A percentile compares a stretch with the other conserved stretches of the same genome.
phyloP scores from a whole-genome alignment of 2,329 filamentous ascomycete genomes.

The Cercospora beticola region DNA sequence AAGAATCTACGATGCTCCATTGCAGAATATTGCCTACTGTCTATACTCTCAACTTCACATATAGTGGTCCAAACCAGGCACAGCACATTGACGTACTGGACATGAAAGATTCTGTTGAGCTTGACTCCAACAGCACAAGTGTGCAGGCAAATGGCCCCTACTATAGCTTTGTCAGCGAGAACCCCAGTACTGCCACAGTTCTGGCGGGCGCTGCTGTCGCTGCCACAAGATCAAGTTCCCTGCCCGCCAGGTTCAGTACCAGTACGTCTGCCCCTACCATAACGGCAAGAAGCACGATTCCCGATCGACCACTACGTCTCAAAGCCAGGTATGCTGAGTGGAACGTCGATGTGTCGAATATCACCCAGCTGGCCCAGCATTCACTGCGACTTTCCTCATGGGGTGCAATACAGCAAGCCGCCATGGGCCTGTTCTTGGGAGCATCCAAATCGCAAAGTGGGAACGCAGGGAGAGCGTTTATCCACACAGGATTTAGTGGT shows the following conservation, averaged over 20 bases:
- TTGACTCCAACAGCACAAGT: background rate
- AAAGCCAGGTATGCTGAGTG: background rate
- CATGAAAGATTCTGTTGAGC: background rate
- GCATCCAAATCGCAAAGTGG: background rate
- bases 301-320: background rate
- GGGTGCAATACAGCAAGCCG: slow-evolving; percentile 6
- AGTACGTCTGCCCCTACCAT: background rate
- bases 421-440: slow-evolving; percentile 1
- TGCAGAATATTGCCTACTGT: slow-evolving; percentile 5
- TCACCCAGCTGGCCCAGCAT: background rate
- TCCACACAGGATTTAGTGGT: too few relatives aligned
- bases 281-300: background rate
- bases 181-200: background rate
- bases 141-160: background rate
- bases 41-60: slow-evolving; percentile 11
- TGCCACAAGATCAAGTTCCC: background rate
- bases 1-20: slow-evolving; percentile 5
- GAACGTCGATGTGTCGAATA: background rate
- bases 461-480: too few relatives aligned
- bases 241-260: background rate
- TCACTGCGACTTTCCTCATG: slow-evolving; percentile 1
- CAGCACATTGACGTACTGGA: slow-evolving; percentile 6
- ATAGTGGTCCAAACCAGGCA: slow-evolving; percentile 7
- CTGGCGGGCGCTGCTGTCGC: background rate
- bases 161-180: background rate